Base-by-base conservation (phyloP, 177 flowering plant species). In the Vitis hybrid region DNA sequence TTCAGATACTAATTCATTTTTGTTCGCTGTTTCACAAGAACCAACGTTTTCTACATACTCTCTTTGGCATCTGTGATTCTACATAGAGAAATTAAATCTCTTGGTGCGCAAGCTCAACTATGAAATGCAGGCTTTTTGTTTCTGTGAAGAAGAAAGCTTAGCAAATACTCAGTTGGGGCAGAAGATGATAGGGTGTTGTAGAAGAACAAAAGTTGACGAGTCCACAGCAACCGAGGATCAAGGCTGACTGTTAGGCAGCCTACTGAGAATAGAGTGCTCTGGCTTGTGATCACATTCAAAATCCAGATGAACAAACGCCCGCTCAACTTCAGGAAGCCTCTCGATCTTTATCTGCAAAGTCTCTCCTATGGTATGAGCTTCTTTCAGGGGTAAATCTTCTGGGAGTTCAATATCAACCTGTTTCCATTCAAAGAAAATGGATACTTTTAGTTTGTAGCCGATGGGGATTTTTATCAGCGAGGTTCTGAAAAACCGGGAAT, bases 391-490 rank as follows among this genome's bases (percentile, higher is more conserved):
- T 70, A 91, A 49, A 13, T 94, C 92, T 76, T 91, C 98, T 12
- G 97, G 97, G 13, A 92, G 85, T 79, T 91, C 98, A 56, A 94
- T 92, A 78, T 94, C 98, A 21, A 94, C 98, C 98, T 93, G 84
- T 35, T 35, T 35, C 40, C 40, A 35, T 35, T 35, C 40, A 35
- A 35, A 35, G 24, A 21, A 21, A 21, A 21, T 21, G 24, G 24
- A 21, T 21, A 21, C 24, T 21, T 21, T 21, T 21, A 21, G 24
- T 21, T 21, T 21, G 24, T 21, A 21, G 24, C 6, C 2, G 6
- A 6, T 35, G 1, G 40, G 40, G 40, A 35, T 35, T 6, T 6
- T 35, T 35, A 4, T 0, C 40, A 4, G 40, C 40, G 0, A 35
- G 6, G 6, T 35, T 35, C 40, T 35, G 40, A 35, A 35, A 35